Evolutionary conservation across 495 filamentous ascomycete species (phyloP).

Genomic region (Barbatosphaeria neglecta): DNA sequence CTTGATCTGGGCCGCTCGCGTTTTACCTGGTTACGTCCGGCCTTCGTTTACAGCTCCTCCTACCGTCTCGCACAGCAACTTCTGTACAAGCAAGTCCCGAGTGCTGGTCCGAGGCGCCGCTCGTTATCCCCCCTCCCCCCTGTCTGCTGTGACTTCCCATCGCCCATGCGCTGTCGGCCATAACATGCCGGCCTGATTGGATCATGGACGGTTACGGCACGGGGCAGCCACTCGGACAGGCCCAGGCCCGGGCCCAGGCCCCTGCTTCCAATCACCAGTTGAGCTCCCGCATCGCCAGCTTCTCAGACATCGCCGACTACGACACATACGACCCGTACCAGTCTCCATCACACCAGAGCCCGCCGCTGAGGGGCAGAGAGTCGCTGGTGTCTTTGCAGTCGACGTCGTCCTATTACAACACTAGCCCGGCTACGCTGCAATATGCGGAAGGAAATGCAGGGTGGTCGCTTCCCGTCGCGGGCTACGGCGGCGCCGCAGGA

Average conservation of each 20-base stretch:
- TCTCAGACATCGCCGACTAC: conserved; percentile 26
- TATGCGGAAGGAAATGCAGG: conserved; percentile 2
- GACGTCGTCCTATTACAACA: conserved; percentile 6
- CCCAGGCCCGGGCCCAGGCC: background rate
- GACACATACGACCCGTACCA: conserved; percentile 14
- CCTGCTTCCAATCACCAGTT: conserved; percentile 12
- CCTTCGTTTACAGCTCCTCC: background rate
- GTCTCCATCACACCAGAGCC: conserved; percentile 1
- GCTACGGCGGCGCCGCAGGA: conserved; percentile 4
- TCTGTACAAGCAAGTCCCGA: background rate
- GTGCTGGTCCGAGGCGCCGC: background rate
- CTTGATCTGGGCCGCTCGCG: no score
- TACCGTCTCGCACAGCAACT: background rate
- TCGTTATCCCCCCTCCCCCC: background rate
- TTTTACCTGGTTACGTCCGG: background rate
- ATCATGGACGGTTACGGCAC: background rate
- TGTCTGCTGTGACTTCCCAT: background rate
- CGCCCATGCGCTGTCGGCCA: background rate
- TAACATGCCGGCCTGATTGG: background rate
- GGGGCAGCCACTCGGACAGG: background rate
- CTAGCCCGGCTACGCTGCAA: background rate
- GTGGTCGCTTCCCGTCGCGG: conserved; percentile 6
- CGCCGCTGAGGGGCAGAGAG: conserved; percentile 21
- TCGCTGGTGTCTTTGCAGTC: conserved; percentile 32
- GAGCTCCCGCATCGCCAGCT: conserved; percentile 29